Evolutionary conservation across 805 yeast genomes (phyloP).

Genomic region (Kodamaea nitidulidarum): DNA sequence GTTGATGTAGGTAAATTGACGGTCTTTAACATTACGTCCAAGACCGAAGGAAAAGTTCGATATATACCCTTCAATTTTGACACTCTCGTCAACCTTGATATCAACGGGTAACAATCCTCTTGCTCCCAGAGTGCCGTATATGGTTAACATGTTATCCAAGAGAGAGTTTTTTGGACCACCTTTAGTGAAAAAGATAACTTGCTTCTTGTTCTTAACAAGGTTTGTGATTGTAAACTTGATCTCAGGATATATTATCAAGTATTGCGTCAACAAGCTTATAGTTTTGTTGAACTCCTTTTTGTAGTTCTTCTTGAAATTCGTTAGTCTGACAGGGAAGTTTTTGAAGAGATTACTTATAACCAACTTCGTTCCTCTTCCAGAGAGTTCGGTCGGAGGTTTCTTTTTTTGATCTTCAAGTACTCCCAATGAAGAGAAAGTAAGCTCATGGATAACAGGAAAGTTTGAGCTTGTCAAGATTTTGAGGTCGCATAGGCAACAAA

Average conservation of each 20-base stretch:
- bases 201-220: slow-evolving; percentile 42
- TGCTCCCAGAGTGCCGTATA: slow-evolving; percentile 67
- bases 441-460: slow-evolving; percentile 54
- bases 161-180: slow-evolving; percentile 42
- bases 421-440: slow-evolving; percentile 59
- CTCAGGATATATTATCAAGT: slow-evolving; percentile 56
- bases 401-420: slow-evolving; percentile 29
- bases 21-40: slow-evolving; percentile 59
- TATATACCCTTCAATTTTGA: slow-evolving; percentile 54
- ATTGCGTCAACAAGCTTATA: slow-evolving; percentile 59
- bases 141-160: slow-evolving; percentile 53
- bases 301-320: slow-evolving; percentile 61
- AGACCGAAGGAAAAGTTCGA: slow-evolving; percentile 78
- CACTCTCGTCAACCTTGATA: slow-evolving; percentile 32
- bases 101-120: slow-evolving; percentile 54
- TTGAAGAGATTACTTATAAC: slow-evolving; percentile 56
- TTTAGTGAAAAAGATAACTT: slow-evolving; percentile 54
- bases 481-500: slow-evolving; percentile 53
- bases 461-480: slow-evolving; percentile 48
- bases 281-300: slow-evolving; percentile 72
- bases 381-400: slow-evolving; percentile 42
- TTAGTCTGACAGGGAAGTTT: slow-evolving; percentile 75
- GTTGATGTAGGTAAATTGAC: slow-evolving; percentile 75
- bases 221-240: slow-evolving; percentile 62
- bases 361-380: slow-evolving; percentile 65